These are phyloP conservation scores for Hemileccinum rubropunctum DNA, from an alignment of 768 basidiomycete genomes.

Conservation along the genomic window DNA sequence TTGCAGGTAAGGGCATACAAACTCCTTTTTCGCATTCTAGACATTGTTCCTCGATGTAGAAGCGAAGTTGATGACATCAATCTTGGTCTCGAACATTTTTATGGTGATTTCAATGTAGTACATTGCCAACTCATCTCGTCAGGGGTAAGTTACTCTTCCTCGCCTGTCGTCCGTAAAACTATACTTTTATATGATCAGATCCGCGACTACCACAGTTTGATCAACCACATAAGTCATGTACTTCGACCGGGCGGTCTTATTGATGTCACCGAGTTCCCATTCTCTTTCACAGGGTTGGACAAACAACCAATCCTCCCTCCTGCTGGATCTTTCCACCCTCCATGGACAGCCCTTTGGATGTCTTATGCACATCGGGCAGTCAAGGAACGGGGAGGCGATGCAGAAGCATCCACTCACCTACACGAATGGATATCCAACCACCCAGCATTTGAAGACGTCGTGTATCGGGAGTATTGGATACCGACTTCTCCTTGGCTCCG, in stretches of 20 bases:
- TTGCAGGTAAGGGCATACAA: constrained; percentile 47
- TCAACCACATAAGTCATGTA: constrained; percentile 64
- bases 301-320: constrained; percentile 43
- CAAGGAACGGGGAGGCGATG: constrained; percentile 53
- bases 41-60: constrained; percentile 36
- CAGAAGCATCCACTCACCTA: constrained; percentile 59
- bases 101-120: constrained; percentile 73
- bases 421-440: constrained; percentile 53
- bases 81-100: constrained; percentile 79
- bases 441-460: constrained; percentile 56
- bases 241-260: constrained; percentile 71
- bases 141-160: constrained; percentile 52
- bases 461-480: constrained; percentile 59
- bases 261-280: constrained; percentile 68
- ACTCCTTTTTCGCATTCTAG: constrained; percentile 1
- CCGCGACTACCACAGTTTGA: constrained; percentile 58
- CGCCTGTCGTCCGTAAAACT: constrained; percentile 11
- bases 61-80: constrained; percentile 86
- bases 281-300: constrained; percentile 55
- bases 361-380: constrained; percentile 52
- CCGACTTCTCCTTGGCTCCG: constrained; percentile 53
- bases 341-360: constrained; percentile 67
- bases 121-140: constrained; percentile 70
- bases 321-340: constrained; percentile 41
- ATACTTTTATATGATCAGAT: constrained; percentile 44